Evolutionary conservation across 106 monocot species (phyloP).

Genomic region (Dendrobium catenatum): DNA sequence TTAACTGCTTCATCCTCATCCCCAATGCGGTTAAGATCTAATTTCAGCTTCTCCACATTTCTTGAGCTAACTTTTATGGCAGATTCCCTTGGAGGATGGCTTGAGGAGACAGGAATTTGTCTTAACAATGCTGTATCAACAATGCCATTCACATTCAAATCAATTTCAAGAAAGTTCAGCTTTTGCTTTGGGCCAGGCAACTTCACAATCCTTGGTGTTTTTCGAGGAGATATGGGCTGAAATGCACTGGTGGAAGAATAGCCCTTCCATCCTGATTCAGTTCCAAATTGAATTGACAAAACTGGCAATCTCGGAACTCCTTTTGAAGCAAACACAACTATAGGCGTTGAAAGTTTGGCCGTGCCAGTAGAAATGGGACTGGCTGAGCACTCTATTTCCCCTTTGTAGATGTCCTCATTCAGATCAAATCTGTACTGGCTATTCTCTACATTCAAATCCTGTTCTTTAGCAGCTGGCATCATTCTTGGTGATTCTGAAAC

Average conservation of each 20-base stretch:
- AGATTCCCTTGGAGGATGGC: slow-evolving; percentile 37
- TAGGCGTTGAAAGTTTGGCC: slow-evolving; percentile 35
- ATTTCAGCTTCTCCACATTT: slow-evolving; percentile 34
- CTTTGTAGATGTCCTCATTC: slow-evolving; percentile 43
- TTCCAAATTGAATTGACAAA: slow-evolving; percentile 41
- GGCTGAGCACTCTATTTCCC: slow-evolving; percentile 22
- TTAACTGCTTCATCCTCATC: slow-evolving; percentile 32
- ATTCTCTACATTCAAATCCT: slow-evolving; percentile 11
- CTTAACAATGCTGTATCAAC: slow-evolving; percentile 17
- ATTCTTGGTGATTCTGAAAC: slow-evolving; percentile 8
- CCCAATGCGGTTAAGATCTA: slow-evolving; percentile 57
- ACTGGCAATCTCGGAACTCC: slow-evolving; percentile 28
- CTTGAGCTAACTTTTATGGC: slow-evolving; percentile 42
- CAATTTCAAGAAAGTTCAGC: slow-evolving; percentile 30
- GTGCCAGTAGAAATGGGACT: slow-evolving; percentile 8
- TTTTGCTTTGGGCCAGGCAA: slow-evolving; percentile 26
- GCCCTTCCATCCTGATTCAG: slow-evolving; percentile 58
- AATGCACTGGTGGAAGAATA: slow-evolving; percentile 84
- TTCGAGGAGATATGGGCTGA: slow-evolving; percentile 48
- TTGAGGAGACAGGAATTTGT: slow-evolving; percentile 25
- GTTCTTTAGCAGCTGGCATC: slow-evolving; percentile 7
- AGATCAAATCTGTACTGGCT: slow-evolving; percentile 47
- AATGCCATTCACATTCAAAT: slow-evolving; percentile 45
- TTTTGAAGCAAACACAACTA: slow-evolving; percentile 50
- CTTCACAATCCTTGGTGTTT: slow-evolving; percentile 42